Conservation (phyloP, 139 green algal genomes). For the Ulvella scutata region DNA sequence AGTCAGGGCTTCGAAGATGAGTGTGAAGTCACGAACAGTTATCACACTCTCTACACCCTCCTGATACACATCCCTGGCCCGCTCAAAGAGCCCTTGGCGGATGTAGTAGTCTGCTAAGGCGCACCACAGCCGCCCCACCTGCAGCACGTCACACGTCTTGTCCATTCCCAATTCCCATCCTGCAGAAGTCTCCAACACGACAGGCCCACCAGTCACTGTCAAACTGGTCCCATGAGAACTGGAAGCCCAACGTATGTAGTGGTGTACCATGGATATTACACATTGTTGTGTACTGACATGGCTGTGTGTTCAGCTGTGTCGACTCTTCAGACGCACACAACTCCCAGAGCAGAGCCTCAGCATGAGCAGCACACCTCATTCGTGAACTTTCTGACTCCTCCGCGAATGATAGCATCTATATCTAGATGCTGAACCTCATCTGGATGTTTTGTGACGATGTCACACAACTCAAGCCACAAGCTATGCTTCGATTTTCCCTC, state of each 20-base stretch:
- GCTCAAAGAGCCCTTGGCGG: slow-evolving; percentile 80
- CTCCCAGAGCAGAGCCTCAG: too few species aligned
- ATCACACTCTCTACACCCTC: slow-evolving; percentile 73
- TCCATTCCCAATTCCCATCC: too few species aligned
- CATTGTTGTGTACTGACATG: too few species aligned
- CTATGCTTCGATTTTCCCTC: slow-evolving; percentile 89
- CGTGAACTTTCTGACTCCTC: slow-evolving; percentile 71
- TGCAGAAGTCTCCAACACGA: background rate
- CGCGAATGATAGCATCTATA: slow-evolving; percentile 67
- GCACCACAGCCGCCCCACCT: slow-evolving; percentile 90
- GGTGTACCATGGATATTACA: too few species aligned
- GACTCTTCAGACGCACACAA: too few species aligned
- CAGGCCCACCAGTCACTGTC: background rate
- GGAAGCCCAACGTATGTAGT: too few species aligned
- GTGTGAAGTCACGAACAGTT: slow-evolving; percentile 62
- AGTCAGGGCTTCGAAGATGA: slow-evolving; percentile 95
- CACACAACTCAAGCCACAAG: slow-evolving; percentile 97
- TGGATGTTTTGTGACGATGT: slow-evolving; percentile 86
- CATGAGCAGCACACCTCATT: slow-evolving; percentile 58
- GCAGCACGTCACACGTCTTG: background rate
- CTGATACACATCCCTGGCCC: slow-evolving; percentile 93
- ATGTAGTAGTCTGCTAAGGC: slow-evolving; percentile 97
- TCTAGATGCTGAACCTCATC: slow-evolving; percentile 34
- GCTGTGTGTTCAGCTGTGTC: too few species aligned
- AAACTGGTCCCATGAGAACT: background rate